A percentile compares a stretch with the other conserved stretches of the same genome.
Conservation (phyloP, 2,329 filamentous ascomycete species). For the Paecilomyces formosus region DNA sequence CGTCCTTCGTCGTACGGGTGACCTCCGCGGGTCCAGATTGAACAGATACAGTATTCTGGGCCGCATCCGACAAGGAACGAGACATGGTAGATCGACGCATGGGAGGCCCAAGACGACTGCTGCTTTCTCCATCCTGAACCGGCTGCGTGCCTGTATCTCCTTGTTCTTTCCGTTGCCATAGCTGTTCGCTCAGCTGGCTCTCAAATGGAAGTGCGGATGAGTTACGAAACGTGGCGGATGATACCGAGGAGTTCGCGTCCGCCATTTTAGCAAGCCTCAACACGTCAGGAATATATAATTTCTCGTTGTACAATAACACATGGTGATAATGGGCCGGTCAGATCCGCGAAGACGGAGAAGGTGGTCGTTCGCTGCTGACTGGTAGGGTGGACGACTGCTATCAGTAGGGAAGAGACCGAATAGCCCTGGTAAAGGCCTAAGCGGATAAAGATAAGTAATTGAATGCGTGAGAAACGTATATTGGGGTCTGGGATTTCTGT, state of each 20-base stretch:
- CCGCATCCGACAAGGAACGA: slow-evolving; percentile 60
- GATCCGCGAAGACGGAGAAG: background rate
- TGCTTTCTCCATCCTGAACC: slow-evolving; percentile 6
- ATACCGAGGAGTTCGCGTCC: slow-evolving; percentile 14
- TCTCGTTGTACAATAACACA: background rate
- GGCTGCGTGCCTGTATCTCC: slow-evolving; percentile 8
- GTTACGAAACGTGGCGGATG: slow-evolving; percentile 13
- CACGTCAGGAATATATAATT: background rate
- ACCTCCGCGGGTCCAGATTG: slow-evolving; percentile 53
- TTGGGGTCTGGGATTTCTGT: background rate
- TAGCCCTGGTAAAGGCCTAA: background rate
- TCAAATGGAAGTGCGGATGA: slow-evolving; percentile 18
- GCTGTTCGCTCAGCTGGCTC: slow-evolving; percentile 31
- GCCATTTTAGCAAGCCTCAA: slow-evolving; percentile 1
- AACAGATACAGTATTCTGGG: slow-evolving; percentile 50
- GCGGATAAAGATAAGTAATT: background rate
- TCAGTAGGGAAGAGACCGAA: background rate
- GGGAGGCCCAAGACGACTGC: slow-evolving; percentile 13
- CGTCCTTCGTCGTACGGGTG: slow-evolving; percentile 55
- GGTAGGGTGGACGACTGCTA: background rate
- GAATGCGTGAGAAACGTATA: background rate
- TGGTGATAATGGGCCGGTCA: background rate
- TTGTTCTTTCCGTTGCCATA: slow-evolving; percentile 19
- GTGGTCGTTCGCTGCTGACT: background rate
- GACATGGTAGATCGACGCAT: slow-evolving; percentile 41